These are phyloP conservation scores for Calocera cornea DNA, from an alignment of 768 basidiomycete genomes.

Conservation along the genomic window DNA sequence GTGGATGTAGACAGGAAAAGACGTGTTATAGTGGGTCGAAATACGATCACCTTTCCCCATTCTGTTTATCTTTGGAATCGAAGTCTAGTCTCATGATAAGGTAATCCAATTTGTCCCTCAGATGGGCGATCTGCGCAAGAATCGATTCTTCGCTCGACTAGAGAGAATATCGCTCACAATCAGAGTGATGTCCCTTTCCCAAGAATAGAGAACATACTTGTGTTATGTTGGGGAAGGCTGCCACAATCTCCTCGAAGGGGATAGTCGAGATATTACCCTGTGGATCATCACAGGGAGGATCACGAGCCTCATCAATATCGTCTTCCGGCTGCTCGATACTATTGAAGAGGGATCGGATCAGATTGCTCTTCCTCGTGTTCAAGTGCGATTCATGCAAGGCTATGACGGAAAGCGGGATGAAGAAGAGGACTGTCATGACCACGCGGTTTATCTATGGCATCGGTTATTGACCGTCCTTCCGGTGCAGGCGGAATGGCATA, in stretches of 20 bases:
- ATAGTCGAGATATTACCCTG: slow-evolving; percentile 54
- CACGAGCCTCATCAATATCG: slow-evolving; percentile 38
- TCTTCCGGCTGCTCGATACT: slow-evolving; percentile 42
- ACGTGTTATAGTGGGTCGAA: not conserved
- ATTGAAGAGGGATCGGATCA: slow-evolving; percentile 58
- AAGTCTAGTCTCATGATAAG: slow-evolving; percentile 27
- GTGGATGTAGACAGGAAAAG: not conserved
- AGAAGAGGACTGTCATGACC: slow-evolving; percentile 72
- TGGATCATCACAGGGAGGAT: slow-evolving; percentile 48
- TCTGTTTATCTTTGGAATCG: not conserved
- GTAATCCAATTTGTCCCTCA: slow-evolving; percentile 34
- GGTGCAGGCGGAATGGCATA: slow-evolving; percentile 17
- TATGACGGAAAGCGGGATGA: slow-evolving; percentile 58
- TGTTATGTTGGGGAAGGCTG: slow-evolving; percentile 56
- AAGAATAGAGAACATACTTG: slow-evolving; percentile 38
- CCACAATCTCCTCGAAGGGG: slow-evolving; percentile 53
- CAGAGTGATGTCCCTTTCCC: slow-evolving; percentile 2
- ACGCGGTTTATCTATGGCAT: slow-evolving; percentile 50
- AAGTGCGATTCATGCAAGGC: slow-evolving; percentile 60
- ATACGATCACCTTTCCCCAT: not conserved
- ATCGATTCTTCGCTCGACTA: slow-evolving; percentile 62
- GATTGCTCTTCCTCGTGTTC: slow-evolving; percentile 36
- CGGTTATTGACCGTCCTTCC: not conserved
- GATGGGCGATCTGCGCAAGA: slow-evolving; percentile 44
- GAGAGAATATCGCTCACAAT: not conserved